phyloP scores from a whole-genome alignment of 805 yeast species.

The Scheffersomyces amazonensis region DNA sequence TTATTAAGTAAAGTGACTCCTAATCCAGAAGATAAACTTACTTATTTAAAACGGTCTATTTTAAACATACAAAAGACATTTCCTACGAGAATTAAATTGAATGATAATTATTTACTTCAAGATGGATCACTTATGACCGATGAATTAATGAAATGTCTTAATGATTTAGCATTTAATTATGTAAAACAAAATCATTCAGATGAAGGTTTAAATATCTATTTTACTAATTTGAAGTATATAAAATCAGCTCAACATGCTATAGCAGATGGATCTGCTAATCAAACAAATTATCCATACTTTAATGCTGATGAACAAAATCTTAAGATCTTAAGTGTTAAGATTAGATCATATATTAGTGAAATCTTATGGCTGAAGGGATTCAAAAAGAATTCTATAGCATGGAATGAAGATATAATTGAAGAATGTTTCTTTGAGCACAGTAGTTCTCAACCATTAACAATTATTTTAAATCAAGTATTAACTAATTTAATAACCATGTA shows the following conservation, averaged over 20 bases:
- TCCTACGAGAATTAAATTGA: conserved; percentile 16
- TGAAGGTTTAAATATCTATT: conserved; percentile 32
- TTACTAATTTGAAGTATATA: conserved; percentile 29
- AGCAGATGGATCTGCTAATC: conserved; percentile 14
- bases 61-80: conserved; percentile 31
- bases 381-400: conserved; percentile 34
- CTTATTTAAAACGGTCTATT: conserved; percentile 28
- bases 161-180: conserved; percentile 29
- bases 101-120: conserved; percentile 22
- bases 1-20: conserved; percentile 26
- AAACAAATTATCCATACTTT: conserved; percentile 33
- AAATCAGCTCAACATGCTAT: conserved; percentile 12
- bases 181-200: conserved; percentile 17
- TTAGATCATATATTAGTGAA: conserved; percentile 38
- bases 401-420: conserved; percentile 42
- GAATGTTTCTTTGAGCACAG: conserved; percentile 29
- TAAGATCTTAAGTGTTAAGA: conserved; percentile 25
- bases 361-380: conserved; percentile 40
- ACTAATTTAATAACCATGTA: conserved; percentile 33
- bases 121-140: conserved; percentile 30
- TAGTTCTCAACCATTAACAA: conserved; percentile 21
- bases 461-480: conserved; percentile 28
- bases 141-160: conserved; percentile 31
- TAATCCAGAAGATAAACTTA: conserved; percentile 14
- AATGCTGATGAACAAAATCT: conserved; percentile 29